Percentiles rank a stretch among this genome's conserved stretches.
phyloP scores from a whole-genome alignment of 2,329 filamentous ascomycete genomes.

The Penicillium sp. region DNA sequence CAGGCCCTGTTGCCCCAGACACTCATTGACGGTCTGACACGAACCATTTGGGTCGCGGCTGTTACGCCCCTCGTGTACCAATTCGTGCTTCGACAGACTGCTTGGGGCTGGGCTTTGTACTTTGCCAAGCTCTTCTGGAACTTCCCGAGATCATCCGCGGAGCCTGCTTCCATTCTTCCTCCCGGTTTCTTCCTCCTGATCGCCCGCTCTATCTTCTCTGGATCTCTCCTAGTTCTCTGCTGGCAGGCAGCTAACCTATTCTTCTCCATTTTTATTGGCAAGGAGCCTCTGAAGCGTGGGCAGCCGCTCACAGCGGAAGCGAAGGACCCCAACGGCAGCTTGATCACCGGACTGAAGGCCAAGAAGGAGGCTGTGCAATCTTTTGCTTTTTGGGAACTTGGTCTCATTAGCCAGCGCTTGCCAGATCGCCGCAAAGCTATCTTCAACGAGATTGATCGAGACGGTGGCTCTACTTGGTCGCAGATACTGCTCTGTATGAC shows the following conservation, averaged over 20 bases:
- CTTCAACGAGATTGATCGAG: slow-evolving; percentile 82
- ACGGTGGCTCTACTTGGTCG: slow-evolving; percentile 75
- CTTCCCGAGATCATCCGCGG: slow-evolving; percentile 67
- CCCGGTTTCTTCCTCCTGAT: slow-evolving; percentile 59
- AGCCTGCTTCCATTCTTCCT: slow-evolving; percentile 53
- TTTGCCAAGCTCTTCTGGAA: slow-evolving; percentile 72
- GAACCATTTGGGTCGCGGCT: slow-evolving; percentile 41
- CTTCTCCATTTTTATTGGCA: slow-evolving; percentile 77
- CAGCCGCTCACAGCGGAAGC: slow-evolving; percentile 79
- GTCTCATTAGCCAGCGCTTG: slow-evolving; percentile 72
- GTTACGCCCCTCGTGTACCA: slow-evolving; percentile 61
- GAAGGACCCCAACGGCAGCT: slow-evolving; percentile 86
- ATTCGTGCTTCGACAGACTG: slow-evolving; percentile 58
- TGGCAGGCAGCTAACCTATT: slow-evolving; percentile 76
- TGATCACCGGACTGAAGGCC: slow-evolving; percentile 77
- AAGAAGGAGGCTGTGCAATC: slow-evolving; percentile 76
- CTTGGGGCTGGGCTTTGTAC: slow-evolving; percentile 68
- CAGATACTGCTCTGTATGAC: slow-evolving; percentile 72
- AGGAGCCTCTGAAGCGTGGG: slow-evolving; percentile 79
- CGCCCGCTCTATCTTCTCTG: slow-evolving; percentile 58
- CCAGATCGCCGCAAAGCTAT: slow-evolving; percentile 75
- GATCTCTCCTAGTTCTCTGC: slow-evolving; percentile 65
- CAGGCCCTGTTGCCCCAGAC: slow-evolving; percentile 31
- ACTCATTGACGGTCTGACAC: slow-evolving; percentile 34
- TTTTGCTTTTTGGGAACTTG: slow-evolving; percentile 90